Base-by-base conservation (phyloP, 2,329 filamentous ascomycete species). In the Penicillium sp. region DNA sequence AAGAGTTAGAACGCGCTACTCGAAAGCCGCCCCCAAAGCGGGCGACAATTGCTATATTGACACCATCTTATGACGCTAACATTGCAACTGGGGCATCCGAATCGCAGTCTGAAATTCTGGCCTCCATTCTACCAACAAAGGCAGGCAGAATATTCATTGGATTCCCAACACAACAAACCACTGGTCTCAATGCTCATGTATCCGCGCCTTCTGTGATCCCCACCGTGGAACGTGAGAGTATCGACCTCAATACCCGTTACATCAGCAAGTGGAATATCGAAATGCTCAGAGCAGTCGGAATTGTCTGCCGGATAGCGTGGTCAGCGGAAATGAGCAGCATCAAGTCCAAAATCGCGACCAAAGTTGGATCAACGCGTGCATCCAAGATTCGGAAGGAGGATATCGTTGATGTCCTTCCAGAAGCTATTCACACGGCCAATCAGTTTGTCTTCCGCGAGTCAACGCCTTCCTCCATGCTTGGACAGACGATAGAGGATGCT, bases 151-250 rank as follows among this genome's bases (percentile, higher is more conserved):
- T 98, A 46, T 98, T 97, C 62, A 98, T 98, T 62, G 93, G 93
- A 0, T 98, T 98, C 63, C 91, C 93, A 3, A 98, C 93, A 1
- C 90, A 91, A 58, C 93, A 98, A 72, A 98, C 93, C 0, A 98
- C 94, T 0, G 93, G 91, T 46, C 83, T 91, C 27, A 87, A 91
- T 12, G 86, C 94, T 65, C 93, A 98, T 67, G 86, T 98, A 28
- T 97, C 91, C 9, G 93, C 93, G 0, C 93, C 90, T 1, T 96
- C 91, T 0, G 84, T 98, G 11, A 98, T 98, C 48, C 93, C 93
- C 0, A 98, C 93, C 0, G 94, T 98, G 2, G 93, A 98, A 69
- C 83, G 93, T 64, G 93, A 98, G 66, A 93, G 89, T 46, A 95
- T 98, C 49, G 93, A 98, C 67, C 76, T 98, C 53, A 97, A 98